Conservation (phyloP, 768 basidiomycete genomes). For the Calocera viscosa region DNA sequence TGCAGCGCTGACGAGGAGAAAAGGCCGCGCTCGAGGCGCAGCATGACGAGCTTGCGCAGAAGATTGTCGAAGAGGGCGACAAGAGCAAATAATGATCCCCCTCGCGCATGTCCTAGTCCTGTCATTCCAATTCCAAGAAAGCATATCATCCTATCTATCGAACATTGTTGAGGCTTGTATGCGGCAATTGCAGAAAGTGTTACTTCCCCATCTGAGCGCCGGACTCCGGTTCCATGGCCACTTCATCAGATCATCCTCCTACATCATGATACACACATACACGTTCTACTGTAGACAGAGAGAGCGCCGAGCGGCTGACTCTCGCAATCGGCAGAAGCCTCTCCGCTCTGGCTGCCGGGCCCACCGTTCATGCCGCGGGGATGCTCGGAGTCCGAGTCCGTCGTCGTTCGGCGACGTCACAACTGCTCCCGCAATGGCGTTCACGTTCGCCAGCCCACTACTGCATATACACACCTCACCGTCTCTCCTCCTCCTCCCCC, state of each 20-base stretch:
- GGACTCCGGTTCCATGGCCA: too few relatives aligned
- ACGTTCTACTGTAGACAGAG: too few relatives aligned
- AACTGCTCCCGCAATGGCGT: not conserved
- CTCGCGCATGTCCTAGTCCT: not conserved
- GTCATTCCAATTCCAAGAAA: too few relatives aligned
- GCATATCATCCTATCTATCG: too few relatives aligned
- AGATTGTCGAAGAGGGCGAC: not conserved
- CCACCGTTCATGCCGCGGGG: not conserved
- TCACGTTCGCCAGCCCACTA: not conserved
- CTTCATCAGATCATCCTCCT: too few relatives aligned
- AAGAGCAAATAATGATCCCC: not conserved
- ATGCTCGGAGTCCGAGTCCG: not conserved
- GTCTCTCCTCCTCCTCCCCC: not conserved
- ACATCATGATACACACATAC: too few relatives aligned
- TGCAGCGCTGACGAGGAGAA: not conserved
- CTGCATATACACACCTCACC: not conserved
- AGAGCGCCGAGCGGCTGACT: too few relatives aligned
- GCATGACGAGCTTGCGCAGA: not conserved
- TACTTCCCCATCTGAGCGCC: not conserved
- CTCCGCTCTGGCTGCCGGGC: too few relatives aligned
- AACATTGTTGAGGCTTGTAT: not conserved
- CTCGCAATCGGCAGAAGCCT: too few relatives aligned
- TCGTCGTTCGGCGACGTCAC: not conserved
- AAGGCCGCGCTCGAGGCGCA: not conserved
- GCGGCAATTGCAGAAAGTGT: not conserved